Evolutionary conservation across 148 eudicot genomes (phyloP), one percentile per base, ranked within the genome.

Genomic region (Chenopodium quinoa): DNA sequence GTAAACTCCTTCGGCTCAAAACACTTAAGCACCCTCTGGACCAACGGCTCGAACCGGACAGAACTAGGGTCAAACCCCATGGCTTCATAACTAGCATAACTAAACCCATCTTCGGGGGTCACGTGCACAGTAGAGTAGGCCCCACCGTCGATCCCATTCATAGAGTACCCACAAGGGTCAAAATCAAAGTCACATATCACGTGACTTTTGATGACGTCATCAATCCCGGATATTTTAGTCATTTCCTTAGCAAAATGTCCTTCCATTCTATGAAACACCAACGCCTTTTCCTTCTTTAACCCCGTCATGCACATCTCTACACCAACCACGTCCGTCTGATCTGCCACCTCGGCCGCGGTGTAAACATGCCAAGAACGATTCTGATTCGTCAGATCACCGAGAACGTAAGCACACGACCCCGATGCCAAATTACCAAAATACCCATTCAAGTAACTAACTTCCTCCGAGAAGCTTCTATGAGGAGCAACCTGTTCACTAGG

Each of bases 11-110:
- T 82, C 0, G 92, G 92, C 64, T 81, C 83, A 47, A 90, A 90
- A 62, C 89, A 88, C 67, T 65, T 76, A 19, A 90, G 31, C 50
- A 80, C 90, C 80, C 91, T 82, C 75, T 79, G 50, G 6, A 90
- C 86, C 80, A 90, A 6, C 0, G 71, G 78, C 23, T 54, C 84
- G n/a, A 83, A 78, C 44, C 65, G 48, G 17, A 78, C 29, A 2
- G 86, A 76, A 6, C 76, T 54, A 0, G 85, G 79, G 77, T 88
- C 85, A 46, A 86, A 79, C 70, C 92, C 94, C 89, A 88, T 84
- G 1, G 86, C 91, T 58, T 91, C 94, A 32, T 88, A 91, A 84
- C 94, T 90, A 9, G 92, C 92, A 9, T 90, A 90, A 27, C 92
- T 88, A 40, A 87, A 89, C 69, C 88, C 91, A 44, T 89, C 89